These are phyloP conservation scores for Metroxylon sagu DNA, from an alignment of 176 grass and related monocot genomes.

Conservation along the genomic window DNA sequence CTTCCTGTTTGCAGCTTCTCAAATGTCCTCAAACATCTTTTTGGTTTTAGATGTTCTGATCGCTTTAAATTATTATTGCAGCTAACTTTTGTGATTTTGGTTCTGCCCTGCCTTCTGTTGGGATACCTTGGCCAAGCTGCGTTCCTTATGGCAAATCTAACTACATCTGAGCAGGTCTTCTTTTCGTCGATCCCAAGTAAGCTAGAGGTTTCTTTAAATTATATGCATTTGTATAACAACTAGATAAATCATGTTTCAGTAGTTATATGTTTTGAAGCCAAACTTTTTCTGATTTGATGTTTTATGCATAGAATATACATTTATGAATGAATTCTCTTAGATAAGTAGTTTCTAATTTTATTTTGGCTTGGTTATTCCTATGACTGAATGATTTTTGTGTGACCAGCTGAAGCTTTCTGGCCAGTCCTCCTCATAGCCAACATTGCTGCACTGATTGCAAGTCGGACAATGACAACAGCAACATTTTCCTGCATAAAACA, in stretches of 20 bases:
- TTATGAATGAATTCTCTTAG: no score
- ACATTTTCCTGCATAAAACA: slow-evolving; percentile 94
- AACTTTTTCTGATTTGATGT: neutral
- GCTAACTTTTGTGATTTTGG: slow-evolving; percentile 87
- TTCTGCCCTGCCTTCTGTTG: slow-evolving; percentile 94
- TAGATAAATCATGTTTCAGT: no score
- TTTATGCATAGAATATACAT: no score
- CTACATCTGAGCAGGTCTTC: slow-evolving; percentile 78
- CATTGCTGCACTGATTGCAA: slow-evolving; percentile 91
- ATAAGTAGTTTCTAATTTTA: neutral
- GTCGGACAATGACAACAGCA: slow-evolving; percentile 89
- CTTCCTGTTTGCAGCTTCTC: slow-evolving; percentile 11
- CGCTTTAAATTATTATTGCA: slow-evolving; percentile 34
- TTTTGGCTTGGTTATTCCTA: slow-evolving; percentile 6
- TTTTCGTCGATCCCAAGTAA: slow-evolving; percentile 98
- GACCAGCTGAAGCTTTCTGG: slow-evolving; percentile 69
- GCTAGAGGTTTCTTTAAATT: slow-evolving; percentile 6
- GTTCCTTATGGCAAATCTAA: slow-evolving; percentile 87
- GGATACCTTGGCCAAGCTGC: slow-evolving; percentile 95
- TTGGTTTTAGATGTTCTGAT: slow-evolving; percentile 15
- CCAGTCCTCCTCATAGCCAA: slow-evolving; percentile 69
- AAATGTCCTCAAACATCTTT: slow-evolving; percentile 25
- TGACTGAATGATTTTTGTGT: slow-evolving; percentile 18
- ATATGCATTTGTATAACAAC: no score
- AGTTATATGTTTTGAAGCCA: no score